These are phyloP conservation scores for Reticulascus tulasneorum DNA, from an alignment of 2,329 filamentous ascomycete genomes.

Conservation along the genomic window DNA sequence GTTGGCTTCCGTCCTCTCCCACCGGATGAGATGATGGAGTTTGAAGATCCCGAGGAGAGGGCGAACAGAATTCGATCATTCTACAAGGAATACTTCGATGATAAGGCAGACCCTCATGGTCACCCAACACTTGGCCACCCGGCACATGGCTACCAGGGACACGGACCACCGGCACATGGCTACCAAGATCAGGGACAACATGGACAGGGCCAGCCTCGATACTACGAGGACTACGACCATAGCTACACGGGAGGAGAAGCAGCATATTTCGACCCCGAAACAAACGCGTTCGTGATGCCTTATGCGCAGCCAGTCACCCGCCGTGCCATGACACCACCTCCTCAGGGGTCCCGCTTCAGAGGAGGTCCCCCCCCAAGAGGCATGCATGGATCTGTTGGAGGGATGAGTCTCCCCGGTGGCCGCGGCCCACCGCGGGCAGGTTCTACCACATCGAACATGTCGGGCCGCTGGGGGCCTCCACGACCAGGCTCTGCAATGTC, in stretches of 20 bases:
- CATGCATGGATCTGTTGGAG: slow-evolving; percentile 45
- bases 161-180: slow-evolving; percentile 10
- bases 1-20: slow-evolving; percentile 80
- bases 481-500: slow-evolving; percentile 28
- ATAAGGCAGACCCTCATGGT: slow-evolving; percentile 47
- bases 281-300: slow-evolving; percentile 71
- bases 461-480: slow-evolving; percentile 23
- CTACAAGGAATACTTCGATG: slow-evolving; percentile 99
- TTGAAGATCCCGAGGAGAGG: slow-evolving; percentile 88
- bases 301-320: slow-evolving; percentile 82
- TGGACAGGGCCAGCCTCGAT: slow-evolving; percentile 31
- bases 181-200: slow-evolving; percentile 8
- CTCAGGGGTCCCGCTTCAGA: slow-evolving; percentile 47
- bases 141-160: no score
- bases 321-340: slow-evolving; percentile 93
- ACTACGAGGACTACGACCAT: slow-evolving; percentile 73
- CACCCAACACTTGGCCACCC: slow-evolving; percentile 3
- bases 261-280: slow-evolving; percentile 62
- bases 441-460: slow-evolving; percentile 26
- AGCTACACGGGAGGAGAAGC: slow-evolving; percentile 60
- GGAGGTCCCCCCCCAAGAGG: slow-evolving; percentile 35
- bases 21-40: slow-evolving; percentile 71
- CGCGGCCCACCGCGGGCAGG: slow-evolving; percentile 57
- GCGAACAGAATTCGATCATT: slow-evolving; percentile 97
- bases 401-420: slow-evolving; percentile 40